phyloP scores from a whole-genome alignment of 164 flowering plant genomes.

The Paratinospora sagittata region DNA sequence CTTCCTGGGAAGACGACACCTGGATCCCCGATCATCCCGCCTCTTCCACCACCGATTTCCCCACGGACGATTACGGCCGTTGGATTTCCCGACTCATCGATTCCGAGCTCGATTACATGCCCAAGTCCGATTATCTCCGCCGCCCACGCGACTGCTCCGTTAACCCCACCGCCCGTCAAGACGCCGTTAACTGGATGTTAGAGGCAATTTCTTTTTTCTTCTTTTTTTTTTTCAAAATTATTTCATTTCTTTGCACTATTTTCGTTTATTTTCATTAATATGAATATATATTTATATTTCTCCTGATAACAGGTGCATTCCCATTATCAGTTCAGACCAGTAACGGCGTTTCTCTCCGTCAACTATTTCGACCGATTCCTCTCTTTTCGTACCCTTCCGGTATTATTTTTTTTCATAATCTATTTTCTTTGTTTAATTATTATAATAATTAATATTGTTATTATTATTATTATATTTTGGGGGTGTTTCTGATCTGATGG shows the following conservation, averaged over 20 bases:
- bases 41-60: not conserved
- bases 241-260: not conserved
- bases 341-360: constrained; percentile 52
- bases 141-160: constrained; percentile 34
- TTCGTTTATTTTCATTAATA: not conserved
- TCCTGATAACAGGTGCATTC: constrained; percentile 45
- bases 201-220: constrained; percentile 22
- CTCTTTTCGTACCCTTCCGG: constrained; percentile 41
- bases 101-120: constrained; percentile 38
- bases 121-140: constrained; percentile 30
- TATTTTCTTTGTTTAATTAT: not conserved
- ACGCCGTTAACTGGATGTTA: constrained; percentile 58
- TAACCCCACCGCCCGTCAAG: constrained; percentile 45
- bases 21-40: constrained; percentile 6
- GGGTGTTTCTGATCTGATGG: not conserved
- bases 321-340: constrained; percentile 41
- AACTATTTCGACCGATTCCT: constrained; percentile 72
- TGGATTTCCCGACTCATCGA: constrained; percentile 23
- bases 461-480: not conserved
- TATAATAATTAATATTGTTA: not conserved
- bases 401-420: constrained; percentile 4
- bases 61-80: constrained; percentile 16
- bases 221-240: not conserved
- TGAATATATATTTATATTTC: not conserved
- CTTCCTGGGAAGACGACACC: constrained; percentile 15